phyloP scores from a whole-genome alignment of 108 stramenopile genomes.

The Cyclostephanos invisitatus region DNA sequence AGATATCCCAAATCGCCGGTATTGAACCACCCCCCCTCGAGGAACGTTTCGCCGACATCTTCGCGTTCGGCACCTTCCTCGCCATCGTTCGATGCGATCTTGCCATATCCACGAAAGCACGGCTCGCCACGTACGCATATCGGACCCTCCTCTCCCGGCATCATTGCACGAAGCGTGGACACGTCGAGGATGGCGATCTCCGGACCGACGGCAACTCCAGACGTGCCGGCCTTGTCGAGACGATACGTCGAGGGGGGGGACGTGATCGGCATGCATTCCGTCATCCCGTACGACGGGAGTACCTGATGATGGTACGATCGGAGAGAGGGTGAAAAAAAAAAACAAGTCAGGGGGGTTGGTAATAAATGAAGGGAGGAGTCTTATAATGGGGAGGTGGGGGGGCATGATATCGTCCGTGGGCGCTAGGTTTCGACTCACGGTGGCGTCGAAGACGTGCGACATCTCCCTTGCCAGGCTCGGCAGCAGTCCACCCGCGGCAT shows the following conservation, averaged over 20 bases:
- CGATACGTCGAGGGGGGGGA: slow-evolving; percentile 62
- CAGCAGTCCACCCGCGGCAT: slow-evolving; percentile 69
- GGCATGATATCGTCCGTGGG: too few relatives aligned
- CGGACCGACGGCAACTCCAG: slow-evolving; percentile 47
- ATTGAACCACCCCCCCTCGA: slow-evolving; percentile 71
- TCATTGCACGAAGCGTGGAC: neutral
- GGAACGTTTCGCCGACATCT: neutral
- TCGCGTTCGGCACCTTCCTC: neutral
- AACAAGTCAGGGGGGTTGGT: too few relatives aligned
- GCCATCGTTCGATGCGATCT: neutral
- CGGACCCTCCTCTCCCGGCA: slow-evolving; percentile 34
- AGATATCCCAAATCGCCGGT: slow-evolving; percentile 81
- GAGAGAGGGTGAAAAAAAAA: too few relatives aligned
- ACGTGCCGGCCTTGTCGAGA: slow-evolving; percentile 56
- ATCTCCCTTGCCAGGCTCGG: slow-evolving; percentile 22
- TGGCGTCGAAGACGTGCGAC: neutral
- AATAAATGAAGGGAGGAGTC: too few relatives aligned
- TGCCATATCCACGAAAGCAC: slow-evolving; percentile 51
- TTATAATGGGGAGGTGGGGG: too few relatives aligned
- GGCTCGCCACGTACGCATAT: slow-evolving; percentile 52
- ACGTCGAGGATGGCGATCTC: slow-evolving; percentile 52
- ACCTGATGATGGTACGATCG: slow-evolving; percentile 10
- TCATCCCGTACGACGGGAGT: slow-evolving; percentile 74
- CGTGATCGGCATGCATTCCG: slow-evolving; percentile 78
- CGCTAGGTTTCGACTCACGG: too few relatives aligned